Conservation (phyloP, 495 filamentous ascomycete species). For the Podospora didyma region DNA sequence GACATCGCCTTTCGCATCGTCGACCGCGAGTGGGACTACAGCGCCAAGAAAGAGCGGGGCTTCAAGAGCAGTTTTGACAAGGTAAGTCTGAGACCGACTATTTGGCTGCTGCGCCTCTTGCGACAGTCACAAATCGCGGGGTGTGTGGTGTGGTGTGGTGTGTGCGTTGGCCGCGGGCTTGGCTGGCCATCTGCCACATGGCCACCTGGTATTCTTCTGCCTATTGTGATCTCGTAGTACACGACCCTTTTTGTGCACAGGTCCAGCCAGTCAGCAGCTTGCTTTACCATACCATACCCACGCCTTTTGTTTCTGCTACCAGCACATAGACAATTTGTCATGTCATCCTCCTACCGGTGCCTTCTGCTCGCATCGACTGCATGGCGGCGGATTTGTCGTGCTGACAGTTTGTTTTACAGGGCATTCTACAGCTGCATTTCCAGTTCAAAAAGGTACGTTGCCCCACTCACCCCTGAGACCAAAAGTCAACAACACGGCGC, state of each 20-base stretch:
- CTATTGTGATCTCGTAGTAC: constrained; percentile 1
- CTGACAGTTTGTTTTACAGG: constrained; percentile 43
- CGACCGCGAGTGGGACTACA: constrained; percentile 99
- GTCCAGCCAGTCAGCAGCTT: constrained; percentile 1
- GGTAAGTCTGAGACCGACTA: constrained; percentile 47
- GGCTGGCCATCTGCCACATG: constrained; percentile 1
- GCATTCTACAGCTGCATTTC: constrained; percentile 95
- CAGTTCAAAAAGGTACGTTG: constrained; percentile 81
- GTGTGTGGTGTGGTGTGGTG: too few relatives aligned
- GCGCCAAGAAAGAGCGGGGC: constrained; percentile 88
- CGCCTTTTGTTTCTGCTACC: neutral
- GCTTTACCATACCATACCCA: neutral
- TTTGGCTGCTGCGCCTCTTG: constrained; percentile 5
- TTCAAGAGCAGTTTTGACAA: constrained; percentile 98
- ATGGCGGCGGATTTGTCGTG: neutral
- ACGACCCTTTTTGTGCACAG: too few relatives aligned
- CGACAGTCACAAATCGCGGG: constrained; percentile 2
- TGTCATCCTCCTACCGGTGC: too few relatives aligned
- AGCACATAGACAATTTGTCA: neutral
- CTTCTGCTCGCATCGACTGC: neutral
- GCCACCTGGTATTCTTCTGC: constrained; percentile 6
- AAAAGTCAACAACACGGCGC: neutral
- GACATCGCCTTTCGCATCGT: constrained; percentile 98
- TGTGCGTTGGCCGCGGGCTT: constrained; percentile 1
- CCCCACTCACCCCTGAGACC: neutral